phyloP scores from a whole-genome alignment of 768 basidiomycete species.

The Macrolepiota dolichaula region DNA sequence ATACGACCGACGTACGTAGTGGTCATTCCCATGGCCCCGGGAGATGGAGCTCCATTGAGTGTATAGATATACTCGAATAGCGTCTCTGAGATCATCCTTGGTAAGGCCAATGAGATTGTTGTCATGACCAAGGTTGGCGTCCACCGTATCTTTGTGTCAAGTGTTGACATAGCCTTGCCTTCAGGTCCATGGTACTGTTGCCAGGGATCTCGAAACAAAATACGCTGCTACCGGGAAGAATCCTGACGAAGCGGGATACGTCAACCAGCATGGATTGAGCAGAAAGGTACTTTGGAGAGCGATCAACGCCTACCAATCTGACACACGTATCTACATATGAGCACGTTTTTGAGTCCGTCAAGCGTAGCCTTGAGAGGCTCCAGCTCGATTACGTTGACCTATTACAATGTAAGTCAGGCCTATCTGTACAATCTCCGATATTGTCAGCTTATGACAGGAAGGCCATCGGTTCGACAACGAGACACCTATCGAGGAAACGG shows the following conservation, averaged over 20 bases:
- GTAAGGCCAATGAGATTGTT: conserved; percentile 71
- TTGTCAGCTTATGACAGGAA: conserved; percentile 11
- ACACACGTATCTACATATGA: background rate
- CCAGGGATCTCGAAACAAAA: background rate
- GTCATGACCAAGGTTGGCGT: conserved; percentile 68
- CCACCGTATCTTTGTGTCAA: background rate
- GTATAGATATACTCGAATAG: conserved; percentile 63
- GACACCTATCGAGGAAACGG: conserved; percentile 60
- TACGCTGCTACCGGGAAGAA: conserved; percentile 10
- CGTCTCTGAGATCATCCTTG: conserved; percentile 60
- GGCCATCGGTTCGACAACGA: conserved; percentile 54
- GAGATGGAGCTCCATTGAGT: too few species aligned
- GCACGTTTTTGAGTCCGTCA: conserved; percentile 72
- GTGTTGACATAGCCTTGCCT: background rate
- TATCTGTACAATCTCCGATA: too few species aligned
- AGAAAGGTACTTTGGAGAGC: conserved; percentile 24
- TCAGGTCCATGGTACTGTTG: background rate
- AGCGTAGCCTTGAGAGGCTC: conserved; percentile 58
- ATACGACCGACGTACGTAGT: conserved; percentile 46
- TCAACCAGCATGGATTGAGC: conserved; percentile 49
- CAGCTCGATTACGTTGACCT: conserved; percentile 78
- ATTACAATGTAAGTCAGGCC: conserved; percentile 50
- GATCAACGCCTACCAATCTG: background rate
- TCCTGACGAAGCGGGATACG: conserved; percentile 41
- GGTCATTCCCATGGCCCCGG: background rate